These are phyloP conservation scores for Neophaeococcomyces mojaviensis DNA, from an alignment of 2,329 filamentous ascomycete genomes.

Conservation along the genomic window DNA sequence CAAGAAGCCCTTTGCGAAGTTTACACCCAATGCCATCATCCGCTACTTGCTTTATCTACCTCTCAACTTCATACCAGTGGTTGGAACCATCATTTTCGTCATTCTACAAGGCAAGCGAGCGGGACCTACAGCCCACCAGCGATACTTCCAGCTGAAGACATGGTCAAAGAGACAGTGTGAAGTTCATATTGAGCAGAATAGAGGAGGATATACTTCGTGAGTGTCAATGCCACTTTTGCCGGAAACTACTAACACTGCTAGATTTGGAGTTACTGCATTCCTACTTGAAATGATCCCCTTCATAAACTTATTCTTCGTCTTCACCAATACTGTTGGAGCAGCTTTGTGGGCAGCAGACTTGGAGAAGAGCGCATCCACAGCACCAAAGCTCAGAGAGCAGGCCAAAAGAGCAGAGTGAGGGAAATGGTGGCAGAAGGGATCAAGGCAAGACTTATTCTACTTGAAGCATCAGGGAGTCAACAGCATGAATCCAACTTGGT, in stretches of 20 bases:
- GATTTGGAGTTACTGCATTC: conserved; percentile 68
- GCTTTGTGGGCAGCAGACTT: conserved; percentile 92
- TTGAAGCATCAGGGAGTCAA: background rate
- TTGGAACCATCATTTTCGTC: conserved; percentile 77
- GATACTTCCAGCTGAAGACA: conserved; percentile 89
- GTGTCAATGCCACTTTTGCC: conserved; percentile 28
- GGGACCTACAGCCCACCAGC: conserved; percentile 47
- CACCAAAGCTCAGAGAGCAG: conserved; percentile 26
- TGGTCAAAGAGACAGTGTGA: conserved; percentile 61
- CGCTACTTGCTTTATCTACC: conserved; percentile 80
- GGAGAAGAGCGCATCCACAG: conserved; percentile 42
- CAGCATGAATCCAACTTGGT: background rate
- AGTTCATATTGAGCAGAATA: conserved; percentile 62
- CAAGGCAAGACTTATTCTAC: background rate
- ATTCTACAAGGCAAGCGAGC: conserved; percentile 59
- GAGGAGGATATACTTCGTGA: conserved; percentile 74
- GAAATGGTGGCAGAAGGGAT: background rate
- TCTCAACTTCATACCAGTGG: conserved; percentile 84
- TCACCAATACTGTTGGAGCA: conserved; percentile 86
- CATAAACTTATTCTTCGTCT: conserved; percentile 73
- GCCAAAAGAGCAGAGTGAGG: conserved; percentile 27
- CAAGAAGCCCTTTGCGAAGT: conserved; percentile 47
- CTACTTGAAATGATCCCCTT: conserved; percentile 79
- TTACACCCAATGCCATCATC: conserved; percentile 54
- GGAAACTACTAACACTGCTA: conserved; percentile 19